These are phyloP conservation scores for Graphium sp. DNA, from an alignment of 2,329 filamentous ascomycete genomes.

Conservation along the genomic window DNA sequence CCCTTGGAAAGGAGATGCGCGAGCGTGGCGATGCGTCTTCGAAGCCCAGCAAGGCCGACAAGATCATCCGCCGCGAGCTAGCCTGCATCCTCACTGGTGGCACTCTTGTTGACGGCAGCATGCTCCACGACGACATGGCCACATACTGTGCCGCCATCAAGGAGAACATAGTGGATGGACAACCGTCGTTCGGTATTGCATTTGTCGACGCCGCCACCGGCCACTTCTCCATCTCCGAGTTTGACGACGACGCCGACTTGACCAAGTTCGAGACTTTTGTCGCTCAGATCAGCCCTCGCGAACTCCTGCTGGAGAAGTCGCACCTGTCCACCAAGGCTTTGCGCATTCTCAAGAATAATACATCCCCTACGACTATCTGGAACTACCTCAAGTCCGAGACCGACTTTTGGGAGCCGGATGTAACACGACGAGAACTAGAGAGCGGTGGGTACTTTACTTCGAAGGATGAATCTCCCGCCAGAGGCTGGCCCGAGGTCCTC, in stretches of 20 bases:
- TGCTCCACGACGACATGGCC: conserved; percentile 96
- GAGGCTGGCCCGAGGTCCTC: conserved; percentile 63
- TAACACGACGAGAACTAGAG: conserved; percentile 65
- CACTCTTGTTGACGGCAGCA: conserved; percentile 85
- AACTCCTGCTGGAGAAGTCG: conserved; percentile 79
- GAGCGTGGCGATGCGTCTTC: conserved; percentile 53
- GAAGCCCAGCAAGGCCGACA: conserved; percentile 61
- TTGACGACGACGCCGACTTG: conserved; percentile 79
- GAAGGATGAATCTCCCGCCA: conserved; percentile 35
- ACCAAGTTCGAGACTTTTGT: conserved; percentile 97
- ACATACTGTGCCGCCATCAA: conserved; percentile 95
- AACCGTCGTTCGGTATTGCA: conserved; percentile 75
- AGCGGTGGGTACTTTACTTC: conserved; percentile 62
- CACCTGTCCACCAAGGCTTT: conserved; percentile 74
- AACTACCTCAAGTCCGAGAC: conserved; percentile 74
- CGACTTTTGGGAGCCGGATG: conserved; percentile 84
- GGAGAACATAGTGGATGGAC: conserved; percentile 53
- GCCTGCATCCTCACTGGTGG: conserved; percentile 82
- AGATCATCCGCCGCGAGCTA: conserved; percentile 82
- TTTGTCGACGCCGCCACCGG: conserved; percentile 94
- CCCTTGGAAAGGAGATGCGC: conserved; percentile 95
- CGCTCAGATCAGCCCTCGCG: conserved; percentile 77
- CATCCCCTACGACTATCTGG: conserved; percentile 83
- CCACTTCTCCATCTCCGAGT: conserved; percentile 85
- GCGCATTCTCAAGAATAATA: conserved; percentile 93